Evolutionary conservation across 352 stramenopile genomes (phyloP).

Genomic region (Aphanomyces stellatus): DNA sequence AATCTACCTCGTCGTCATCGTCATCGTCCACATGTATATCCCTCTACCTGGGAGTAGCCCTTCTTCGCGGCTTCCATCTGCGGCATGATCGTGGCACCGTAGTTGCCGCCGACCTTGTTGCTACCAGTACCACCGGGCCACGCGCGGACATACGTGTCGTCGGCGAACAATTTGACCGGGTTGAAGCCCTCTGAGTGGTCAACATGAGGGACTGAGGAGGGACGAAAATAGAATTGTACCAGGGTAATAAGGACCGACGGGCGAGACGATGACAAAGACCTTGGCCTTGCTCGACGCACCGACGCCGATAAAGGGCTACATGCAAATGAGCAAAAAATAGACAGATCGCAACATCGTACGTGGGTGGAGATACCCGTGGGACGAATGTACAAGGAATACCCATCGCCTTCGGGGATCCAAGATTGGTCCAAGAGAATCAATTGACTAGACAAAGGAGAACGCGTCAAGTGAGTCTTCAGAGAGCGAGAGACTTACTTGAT

Average conservation of each 20-base stretch:
- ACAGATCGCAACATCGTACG: too few species aligned
- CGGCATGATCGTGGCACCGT: conserved; percentile 85
- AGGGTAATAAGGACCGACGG: conserved; percentile 97
- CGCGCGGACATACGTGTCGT: conserved; percentile 90
- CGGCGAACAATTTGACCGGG: conserved; percentile 85
- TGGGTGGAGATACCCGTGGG: conserved; percentile 90
- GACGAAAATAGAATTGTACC: conserved; percentile 15
- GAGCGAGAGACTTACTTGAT: conserved; percentile 53
- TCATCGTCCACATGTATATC: not conserved
- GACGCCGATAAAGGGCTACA: conserved; percentile 85
- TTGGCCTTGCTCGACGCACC: conserved; percentile 82
- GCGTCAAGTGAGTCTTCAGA: not conserved
- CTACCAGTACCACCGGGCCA: conserved; percentile 94
- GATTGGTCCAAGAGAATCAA: conserved; percentile 77
- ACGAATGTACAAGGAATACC: conserved; percentile 95
- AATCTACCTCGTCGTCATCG: conserved; percentile 32
- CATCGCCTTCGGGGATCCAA: conserved; percentile 92
- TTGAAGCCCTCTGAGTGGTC: conserved; percentile 69
- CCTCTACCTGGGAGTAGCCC: conserved; percentile 76
- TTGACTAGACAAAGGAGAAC: conserved; percentile 26
- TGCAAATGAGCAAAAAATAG: too few species aligned
- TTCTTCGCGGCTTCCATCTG: conserved; percentile 78
- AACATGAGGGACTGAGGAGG: not conserved
- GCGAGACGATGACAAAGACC: conserved; percentile 94
- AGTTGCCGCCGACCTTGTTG: conserved; percentile 88